phyloP scores from a whole-genome alignment of 2,329 filamentous ascomycete species.

The Fusarium longipes region DNA sequence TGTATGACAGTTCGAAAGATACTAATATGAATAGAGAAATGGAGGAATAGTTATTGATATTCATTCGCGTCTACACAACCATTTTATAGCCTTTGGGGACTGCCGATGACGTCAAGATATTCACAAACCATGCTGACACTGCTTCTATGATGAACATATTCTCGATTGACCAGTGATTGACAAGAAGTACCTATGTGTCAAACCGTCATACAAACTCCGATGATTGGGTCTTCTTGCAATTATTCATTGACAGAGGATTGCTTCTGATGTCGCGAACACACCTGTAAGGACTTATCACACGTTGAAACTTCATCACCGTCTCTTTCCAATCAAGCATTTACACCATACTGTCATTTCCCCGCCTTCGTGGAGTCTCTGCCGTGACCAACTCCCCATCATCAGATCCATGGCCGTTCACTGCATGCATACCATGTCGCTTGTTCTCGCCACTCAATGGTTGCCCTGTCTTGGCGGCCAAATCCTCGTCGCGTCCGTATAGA shows the following conservation, averaged over 20 bases:
- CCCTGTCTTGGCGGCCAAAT: neutral
- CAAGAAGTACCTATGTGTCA: neutral
- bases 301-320: neutral
- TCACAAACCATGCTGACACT: no score
- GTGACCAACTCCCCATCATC: neutral
- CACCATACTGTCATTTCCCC: neutral
- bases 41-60: no score
- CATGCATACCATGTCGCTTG: neutral
- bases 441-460: neutral
- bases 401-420: neutral
- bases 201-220: no score
- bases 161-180: neutral
- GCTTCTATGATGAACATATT: constrained; percentile 2
- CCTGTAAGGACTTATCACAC: no score
- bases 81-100: neutral
- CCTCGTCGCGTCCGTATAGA: neutral
- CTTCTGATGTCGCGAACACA: no score
- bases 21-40: neutral
- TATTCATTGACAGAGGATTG: no score
- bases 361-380: neutral
- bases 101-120: constrained; percentile 5
- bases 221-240: no score
- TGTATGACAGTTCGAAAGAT: neutral
- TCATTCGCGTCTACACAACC: accelerated
- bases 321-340: neutral